A percentile compares a stretch with the other conserved stretches of the same genome.
Evolutionary conservation across 257 asterid species (phyloP).

Genomic region (Solanum clarkiae): DNA sequence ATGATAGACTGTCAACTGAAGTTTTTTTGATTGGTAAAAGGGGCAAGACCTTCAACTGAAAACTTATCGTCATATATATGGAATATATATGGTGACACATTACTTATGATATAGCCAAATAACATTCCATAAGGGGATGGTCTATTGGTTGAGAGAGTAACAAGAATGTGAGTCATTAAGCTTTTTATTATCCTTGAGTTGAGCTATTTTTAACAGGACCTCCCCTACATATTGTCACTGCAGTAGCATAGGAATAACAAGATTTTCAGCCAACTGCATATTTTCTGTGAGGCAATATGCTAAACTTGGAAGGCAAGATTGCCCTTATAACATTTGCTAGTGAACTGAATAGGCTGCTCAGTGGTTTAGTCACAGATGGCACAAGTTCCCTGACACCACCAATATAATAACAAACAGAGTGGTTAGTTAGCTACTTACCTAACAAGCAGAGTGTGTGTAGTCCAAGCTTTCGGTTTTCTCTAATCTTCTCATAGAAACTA

Average conservation of each 20-base stretch:
- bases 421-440: slow-evolving; percentile 27
- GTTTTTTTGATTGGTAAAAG: no score
- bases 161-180: neutral
- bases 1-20: neutral
- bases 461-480: slow-evolving; percentile 49
- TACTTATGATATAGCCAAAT: neutral
- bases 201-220: neutral
- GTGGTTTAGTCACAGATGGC: neutral
- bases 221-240: neutral
- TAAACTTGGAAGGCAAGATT: neutral
- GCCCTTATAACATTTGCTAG: neutral
- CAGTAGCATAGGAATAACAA: neutral
- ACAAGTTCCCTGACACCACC: neutral
- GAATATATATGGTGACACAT: neutral
- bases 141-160: neutral
- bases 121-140: neutral
- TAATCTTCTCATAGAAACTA: slow-evolving; percentile 80
- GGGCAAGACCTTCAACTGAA: neutral
- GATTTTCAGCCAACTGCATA: neutral
- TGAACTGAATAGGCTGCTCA: neutral
- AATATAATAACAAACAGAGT: neutral
- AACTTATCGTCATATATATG: neutral
- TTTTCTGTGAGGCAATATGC: neutral
- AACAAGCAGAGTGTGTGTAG: slow-evolving; percentile 83
- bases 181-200: neutral